phyloP scores from a whole-genome alignment of 1,284 basidiomycete genomes.

The Xanthoconium separans region DNA sequence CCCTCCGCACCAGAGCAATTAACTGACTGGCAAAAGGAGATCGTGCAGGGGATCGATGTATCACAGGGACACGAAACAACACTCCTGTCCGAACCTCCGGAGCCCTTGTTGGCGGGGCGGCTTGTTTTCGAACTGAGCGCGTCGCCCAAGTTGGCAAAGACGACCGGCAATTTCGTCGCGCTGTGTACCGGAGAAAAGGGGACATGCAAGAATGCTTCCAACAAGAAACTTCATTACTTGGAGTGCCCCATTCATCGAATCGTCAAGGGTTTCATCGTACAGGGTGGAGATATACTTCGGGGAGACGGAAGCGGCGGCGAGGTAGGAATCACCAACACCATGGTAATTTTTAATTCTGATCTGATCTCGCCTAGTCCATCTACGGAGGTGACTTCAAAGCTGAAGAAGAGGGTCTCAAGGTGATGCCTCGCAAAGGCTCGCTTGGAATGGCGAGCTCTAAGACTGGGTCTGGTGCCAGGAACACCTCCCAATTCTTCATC shows the following conservation, averaged over 20 bases:
- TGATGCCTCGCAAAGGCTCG: slow-evolving; percentile 39
- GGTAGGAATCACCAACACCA: slow-evolving; percentile 28
- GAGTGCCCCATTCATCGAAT: slow-evolving; percentile 45
- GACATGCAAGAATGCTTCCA: slow-evolving; percentile 46
- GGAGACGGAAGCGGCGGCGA: slow-evolving; percentile 52
- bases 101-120: slow-evolving; percentile 37
- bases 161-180: slow-evolving; percentile 45
- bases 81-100: slow-evolving; percentile 37
- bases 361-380: slow-evolving; percentile 37
- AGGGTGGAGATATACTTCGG: slow-evolving; percentile 51
- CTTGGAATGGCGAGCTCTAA: slow-evolving; percentile 49
- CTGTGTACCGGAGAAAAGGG: slow-evolving; percentile 49
- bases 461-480: slow-evolving; percentile 40
- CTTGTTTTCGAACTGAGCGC: slow-evolving; percentile 41
- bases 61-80: slow-evolving; percentile 30
- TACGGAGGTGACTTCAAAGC: slow-evolving; percentile 52
- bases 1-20: slow-evolving; percentile 35
- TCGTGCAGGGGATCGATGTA: slow-evolving; percentile 42
- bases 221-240: slow-evolving; percentile 44
- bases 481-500: slow-evolving; percentile 52
- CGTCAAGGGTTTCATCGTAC: slow-evolving; percentile 47
- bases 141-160: slow-evolving; percentile 42
- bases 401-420: slow-evolving; percentile 45
- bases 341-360: slow-evolving; percentile 10
- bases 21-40: slow-evolving; percentile 42